phyloP scores from a whole-genome alignment of 108 stramenopile species.

The Schizochytrium sp. region DNA sequence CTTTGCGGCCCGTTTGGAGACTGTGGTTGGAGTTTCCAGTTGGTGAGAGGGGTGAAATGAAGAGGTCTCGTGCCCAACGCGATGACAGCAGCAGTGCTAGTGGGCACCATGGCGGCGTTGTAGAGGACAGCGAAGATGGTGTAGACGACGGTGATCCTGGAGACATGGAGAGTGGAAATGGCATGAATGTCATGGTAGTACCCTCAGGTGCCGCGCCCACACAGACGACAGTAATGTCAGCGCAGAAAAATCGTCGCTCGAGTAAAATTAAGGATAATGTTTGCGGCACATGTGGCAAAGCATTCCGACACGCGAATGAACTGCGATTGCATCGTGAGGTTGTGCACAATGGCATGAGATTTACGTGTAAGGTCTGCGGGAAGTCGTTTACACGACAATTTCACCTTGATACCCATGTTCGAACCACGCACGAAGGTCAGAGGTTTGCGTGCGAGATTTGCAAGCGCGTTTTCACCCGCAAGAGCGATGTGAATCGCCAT shows the following conservation, averaged over 20 bases:
- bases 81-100: not conserved
- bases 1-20: too few species aligned
- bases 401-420: conserved; percentile 4
- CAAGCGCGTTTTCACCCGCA: not conserved
- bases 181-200: too few species aligned
- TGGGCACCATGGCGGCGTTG: not conserved
- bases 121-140: not conserved
- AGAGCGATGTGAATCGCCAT: not conserved
- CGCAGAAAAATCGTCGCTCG: not conserved
- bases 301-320: not conserved
- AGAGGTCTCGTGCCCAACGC: not conserved
- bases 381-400: not conserved
- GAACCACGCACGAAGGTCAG: conserved; percentile 32
- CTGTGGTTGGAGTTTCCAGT: too few species aligned
- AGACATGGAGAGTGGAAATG: too few species aligned
- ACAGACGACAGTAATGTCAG: not conserved
- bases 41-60: too few species aligned
- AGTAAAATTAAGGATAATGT: conserved; percentile 31
- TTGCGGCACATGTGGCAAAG: conserved; percentile 1
- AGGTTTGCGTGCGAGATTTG: conserved; percentile 32
- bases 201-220: not conserved
- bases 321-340: not conserved
- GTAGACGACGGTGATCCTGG: not conserved
- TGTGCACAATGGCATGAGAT: conserved; percentile 2
- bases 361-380: not conserved